Evolutionary conservation across 202 grass and related monocot genomes (phyloP), one percentile per base, ranked within the genome.

Genomic region (Zizania palustris): DNA sequence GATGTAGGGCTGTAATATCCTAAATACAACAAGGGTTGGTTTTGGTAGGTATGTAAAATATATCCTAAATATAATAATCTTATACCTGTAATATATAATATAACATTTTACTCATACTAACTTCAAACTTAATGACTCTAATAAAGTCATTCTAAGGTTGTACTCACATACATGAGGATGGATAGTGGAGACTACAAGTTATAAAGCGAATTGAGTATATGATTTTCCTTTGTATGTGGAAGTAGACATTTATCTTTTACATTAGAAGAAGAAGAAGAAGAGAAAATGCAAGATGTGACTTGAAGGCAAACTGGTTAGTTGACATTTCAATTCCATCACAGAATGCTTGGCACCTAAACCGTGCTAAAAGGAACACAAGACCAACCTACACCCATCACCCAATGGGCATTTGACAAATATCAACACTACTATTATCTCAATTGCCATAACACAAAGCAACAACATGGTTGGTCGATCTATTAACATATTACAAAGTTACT

Each of bases 271-370:
- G 22, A n/a, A n/a, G n/a, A n/a, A n/a, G n/a, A n/a, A n/a, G n/a
- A n/a, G n/a, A 28, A 28, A 28, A 7, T n/a, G 7, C 51, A 67
- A 59, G 43, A 6, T 51, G 72, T 54, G 76, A 74, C 78, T 80
- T 60, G 61, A 85, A 85, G 69, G 61, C 69, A 85, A 60, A 69
- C 33, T 41, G 49, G 22, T 1, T 79, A 34, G 85, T 79, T 87
- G 74, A 62, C 80, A 42, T 63, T 55, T 79, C 85, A 68, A 79
- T 87, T 83, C 67, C 38, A 56, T 78, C 74, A 78, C 53, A 40
- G 36, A 44, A 70, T 72, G 61, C 85, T 68, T 22, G 7, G 44
- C 61, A 87, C 68, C 85, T 83, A 83, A 73, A 45, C 64, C 71
- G 60, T 79, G 51, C 64, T 35, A 66, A 69, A 68, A 61, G 63